phyloP scores from a whole-genome alignment of 345 rosid species.

The Arabidopsis thaliana region TAIR10.1 NC_003070.9:7913501-7914000 shows the following conservation, averaged over 20 bases:
- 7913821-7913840: conserved; percentile 53
- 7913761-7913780: not conserved
- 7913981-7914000: conserved; percentile 78
- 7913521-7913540: conserved; percentile 79
- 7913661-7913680: conserved; percentile 82
- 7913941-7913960: conserved; percentile 95
- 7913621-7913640: conserved; percentile 72
- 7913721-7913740: conserved; percentile 77
- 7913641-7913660: conserved; percentile 75
- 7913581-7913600: conserved; percentile 79
- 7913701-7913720: conserved; percentile 80
- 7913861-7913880: conserved; percentile 82
- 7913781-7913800: not conserved
- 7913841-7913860: conserved; percentile 95
- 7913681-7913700: conserved; percentile 80
- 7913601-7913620: conserved; percentile 77
- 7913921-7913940: conserved; percentile 91
- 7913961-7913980: conserved; percentile 88
- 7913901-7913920: conserved; percentile 89
- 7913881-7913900: conserved; percentile 85
- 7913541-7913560: conserved; percentile 77
- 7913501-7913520: conserved; percentile 83
- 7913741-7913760: conserved; percentile 81
- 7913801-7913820: conserved; percentile 25
- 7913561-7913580: conserved; percentile 81